phyloP scores from a whole-genome alignment of 495 filamentous ascomycete species.

The Penicillium paxilli region DNA sequence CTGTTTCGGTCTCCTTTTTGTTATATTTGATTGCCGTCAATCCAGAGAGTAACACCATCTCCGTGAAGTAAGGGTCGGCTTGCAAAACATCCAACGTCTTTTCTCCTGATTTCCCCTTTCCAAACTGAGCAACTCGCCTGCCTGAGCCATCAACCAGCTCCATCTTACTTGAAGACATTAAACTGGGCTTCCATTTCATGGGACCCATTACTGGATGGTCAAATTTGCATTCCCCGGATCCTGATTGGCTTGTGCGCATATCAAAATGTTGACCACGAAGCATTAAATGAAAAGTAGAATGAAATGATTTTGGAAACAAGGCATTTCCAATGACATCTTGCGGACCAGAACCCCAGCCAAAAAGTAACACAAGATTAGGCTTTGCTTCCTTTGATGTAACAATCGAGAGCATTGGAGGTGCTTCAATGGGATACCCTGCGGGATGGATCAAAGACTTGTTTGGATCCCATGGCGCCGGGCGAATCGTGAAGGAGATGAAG shows the following conservation, averaged over 20 bases:
- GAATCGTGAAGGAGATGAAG: not conserved
- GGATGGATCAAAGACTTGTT: constrained; percentile 5
- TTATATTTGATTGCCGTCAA: not conserved
- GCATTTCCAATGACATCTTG: constrained; percentile 2
- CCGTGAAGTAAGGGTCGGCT: not conserved
- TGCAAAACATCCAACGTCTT: not conserved
- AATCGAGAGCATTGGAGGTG: constrained; percentile 6
- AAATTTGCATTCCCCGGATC: not conserved
- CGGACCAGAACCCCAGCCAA: not conserved
- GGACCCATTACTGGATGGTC: not conserved
- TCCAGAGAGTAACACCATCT: not conserved
- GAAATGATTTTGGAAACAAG: not conserved
- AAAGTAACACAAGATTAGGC: not conserved
- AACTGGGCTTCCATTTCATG: not conserved
- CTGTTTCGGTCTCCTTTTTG: not conserved
- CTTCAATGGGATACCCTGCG: constrained; percentile 4
- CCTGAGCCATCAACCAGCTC: not conserved
- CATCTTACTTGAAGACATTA: not conserved
- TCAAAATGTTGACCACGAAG: not conserved
- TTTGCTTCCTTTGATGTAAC: not conserved
- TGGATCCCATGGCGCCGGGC: constrained; percentile 5
- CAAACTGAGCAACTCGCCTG: not conserved
- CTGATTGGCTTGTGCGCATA: constrained; percentile 3
- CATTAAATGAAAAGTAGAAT: constrained; percentile 1
- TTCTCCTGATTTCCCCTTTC: not conserved